Conservation (phyloP, 2,329 filamentous ascomycete genomes). For the Cercospora zeae-maydis region DNA sequence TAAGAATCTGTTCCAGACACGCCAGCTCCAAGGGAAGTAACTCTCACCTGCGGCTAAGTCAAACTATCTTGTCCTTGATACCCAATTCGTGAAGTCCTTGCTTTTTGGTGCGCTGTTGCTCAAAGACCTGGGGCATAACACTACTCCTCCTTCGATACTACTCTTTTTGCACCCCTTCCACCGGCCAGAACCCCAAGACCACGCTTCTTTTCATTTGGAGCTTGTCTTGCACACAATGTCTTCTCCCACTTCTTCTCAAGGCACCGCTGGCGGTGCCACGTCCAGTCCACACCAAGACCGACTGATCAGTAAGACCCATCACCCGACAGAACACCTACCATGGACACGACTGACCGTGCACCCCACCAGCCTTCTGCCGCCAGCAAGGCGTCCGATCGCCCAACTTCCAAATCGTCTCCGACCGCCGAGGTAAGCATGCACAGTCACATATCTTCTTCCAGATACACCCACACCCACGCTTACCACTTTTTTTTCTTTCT, state of each 20-base stretch:
- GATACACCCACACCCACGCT: neutral
- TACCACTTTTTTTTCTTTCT: neutral
- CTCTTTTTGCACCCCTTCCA: conserved; percentile 8
- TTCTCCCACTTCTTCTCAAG: conserved; percentile 21
- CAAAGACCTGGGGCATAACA: conserved; percentile 15
- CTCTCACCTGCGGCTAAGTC: conserved; percentile 31
- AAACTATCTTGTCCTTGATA: conserved; percentile 28
- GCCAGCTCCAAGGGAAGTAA: conserved; percentile 23
- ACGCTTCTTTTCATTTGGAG: neutral
- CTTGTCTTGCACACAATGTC: conserved; percentile 18
- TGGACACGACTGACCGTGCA: neutral
- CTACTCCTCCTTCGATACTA: conserved; percentile 19
- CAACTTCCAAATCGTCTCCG: conserved; percentile 66
- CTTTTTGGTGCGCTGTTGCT: conserved; percentile 26
- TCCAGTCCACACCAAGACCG: conserved; percentile 34
- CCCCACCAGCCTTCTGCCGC: conserved; percentile 31
- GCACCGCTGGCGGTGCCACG: conserved; percentile 15
- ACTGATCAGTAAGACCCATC: conserved; percentile 33
- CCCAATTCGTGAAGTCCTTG: conserved; percentile 27
- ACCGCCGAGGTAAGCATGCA: conserved; percentile 61
- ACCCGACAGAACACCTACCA: neutral
- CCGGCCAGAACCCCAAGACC: conserved; percentile 14
- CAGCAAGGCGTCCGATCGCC: conserved; percentile 26
- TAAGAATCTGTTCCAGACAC: conserved; percentile 22
- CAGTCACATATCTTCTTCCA: neutral